Evolutionary conservation across 2,329 filamentous ascomycete genomes (phyloP), one percentile per base, ranked within the genome.

Genomic region (Pseudonectria buxi): DNA sequence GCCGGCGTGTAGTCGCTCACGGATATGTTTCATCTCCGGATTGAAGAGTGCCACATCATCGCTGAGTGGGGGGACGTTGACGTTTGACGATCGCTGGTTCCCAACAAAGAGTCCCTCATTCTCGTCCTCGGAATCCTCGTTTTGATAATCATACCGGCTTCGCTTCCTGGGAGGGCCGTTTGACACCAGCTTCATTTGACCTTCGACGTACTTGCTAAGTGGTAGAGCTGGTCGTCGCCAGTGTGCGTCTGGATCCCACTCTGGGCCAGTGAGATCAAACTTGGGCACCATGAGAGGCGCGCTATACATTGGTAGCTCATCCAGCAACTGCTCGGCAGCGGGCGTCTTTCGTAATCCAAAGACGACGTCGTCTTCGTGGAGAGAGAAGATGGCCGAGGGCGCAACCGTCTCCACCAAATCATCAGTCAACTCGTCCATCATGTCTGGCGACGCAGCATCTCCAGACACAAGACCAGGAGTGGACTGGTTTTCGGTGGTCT

Each of bases 1-100:
- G 7, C 86, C 85, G 9, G 87, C 86, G 56, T 95, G 87, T 5
- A 98, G 75, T 12, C 92, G 76, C 55, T 96, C 90, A 38, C 90
- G 78, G 27, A 95, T 88, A 36, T 81, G 75, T 59, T 90, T 94
- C 65, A 94, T 90, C 41, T 94, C 86, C 0, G 86, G 80, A 44
- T 86, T 80, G 62, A 98, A 98, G 1, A 98, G 67, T 2, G 90
- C 89, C 39, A 95, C 86, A 40, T 86, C 76, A 2, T 72, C 77
- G 45, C 83, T 81, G 44, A 84, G 77, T 0, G 88, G 81, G 2
- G 75, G 72, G 7, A 89, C 56, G 28, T 75, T 59, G 18, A 65
- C 56, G 6, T 62, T 58, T 6, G 67, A 62, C 3, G 67, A 52
- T 36, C 65, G 56, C 45, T 71, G 64, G 24, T 76, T 74, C 14